Evolutionary conservation across 345 rosid species (phyloP).

Genomic region (Eucalyptus polyanthemos): DNA sequence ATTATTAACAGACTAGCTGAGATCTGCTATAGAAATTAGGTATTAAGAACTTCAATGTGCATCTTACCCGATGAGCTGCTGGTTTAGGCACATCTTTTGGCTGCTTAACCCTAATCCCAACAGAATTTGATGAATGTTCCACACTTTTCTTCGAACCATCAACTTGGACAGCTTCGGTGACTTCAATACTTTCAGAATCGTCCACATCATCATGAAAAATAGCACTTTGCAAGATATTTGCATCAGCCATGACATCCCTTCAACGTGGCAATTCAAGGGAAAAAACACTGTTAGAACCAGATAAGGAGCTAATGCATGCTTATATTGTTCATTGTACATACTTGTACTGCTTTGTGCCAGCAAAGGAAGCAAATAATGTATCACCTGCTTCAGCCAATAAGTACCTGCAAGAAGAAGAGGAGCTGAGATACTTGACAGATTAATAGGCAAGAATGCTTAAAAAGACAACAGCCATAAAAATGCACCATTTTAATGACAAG

Average conservation of each 20-base stretch:
- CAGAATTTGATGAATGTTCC: conserved; percentile 24
- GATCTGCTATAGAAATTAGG: not conserved
- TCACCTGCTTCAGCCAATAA: conserved; percentile 92
- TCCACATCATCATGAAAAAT: conserved; percentile 79
- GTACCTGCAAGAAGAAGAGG: conserved; percentile 37
- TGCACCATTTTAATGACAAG: not conserved
- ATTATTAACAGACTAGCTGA: not conserved
- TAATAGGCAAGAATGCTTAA: not conserved
- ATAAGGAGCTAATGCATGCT: not conserved
- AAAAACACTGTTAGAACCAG: not conserved
- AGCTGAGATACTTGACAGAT: not conserved
- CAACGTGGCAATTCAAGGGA: not conserved
- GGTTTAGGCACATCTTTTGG: conserved; percentile 62
- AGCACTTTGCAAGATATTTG: conserved; percentile 88
- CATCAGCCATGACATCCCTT: conserved; percentile 95
- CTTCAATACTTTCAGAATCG: conserved; percentile 24
- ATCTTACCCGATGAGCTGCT: conserved; percentile 90
- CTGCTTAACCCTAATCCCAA: conserved; percentile 38
- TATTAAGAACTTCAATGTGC: not conserved
- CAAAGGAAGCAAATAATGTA: conserved; percentile 90
- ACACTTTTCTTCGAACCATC: conserved; percentile 37
- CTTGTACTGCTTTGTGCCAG: conserved; percentile 95
- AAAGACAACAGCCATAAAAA: not conserved
- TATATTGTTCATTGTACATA: conserved; percentile 13
- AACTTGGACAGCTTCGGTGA: conserved; percentile 20